Conservation (phyloP, 1,284 basidiomycete species). For the Macrocystidia cucumis region DNA sequence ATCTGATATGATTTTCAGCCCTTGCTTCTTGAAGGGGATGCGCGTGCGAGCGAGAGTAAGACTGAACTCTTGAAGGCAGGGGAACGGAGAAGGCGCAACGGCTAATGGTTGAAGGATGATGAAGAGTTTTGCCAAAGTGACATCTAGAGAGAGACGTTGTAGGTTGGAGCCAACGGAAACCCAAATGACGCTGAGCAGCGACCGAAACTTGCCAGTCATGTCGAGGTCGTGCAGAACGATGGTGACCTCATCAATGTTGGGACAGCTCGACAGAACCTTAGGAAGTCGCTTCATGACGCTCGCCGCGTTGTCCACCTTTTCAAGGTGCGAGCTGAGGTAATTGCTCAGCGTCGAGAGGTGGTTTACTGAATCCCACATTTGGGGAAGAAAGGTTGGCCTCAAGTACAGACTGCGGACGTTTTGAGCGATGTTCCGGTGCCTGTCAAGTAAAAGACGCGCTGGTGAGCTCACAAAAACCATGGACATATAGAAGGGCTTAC, state of each 20-base stretch:
- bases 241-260: slow-evolving; percentile 13
- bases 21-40: slow-evolving; percentile 1
- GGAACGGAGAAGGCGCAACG: slow-evolving; percentile 6
- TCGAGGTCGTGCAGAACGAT: slow-evolving; percentile 16
- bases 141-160: slow-evolving; percentile 13
- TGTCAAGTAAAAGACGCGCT: neutral
- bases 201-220: slow-evolving; percentile 10
- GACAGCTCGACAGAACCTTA: slow-evolving; percentile 10
- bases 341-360: too few species aligned
- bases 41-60: slow-evolving; percentile 13
- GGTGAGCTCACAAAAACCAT: neutral
- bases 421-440: slow-evolving; percentile 11
- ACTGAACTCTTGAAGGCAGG: slow-evolving; percentile 13
- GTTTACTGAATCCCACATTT: too few species aligned
- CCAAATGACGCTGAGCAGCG: slow-evolving; percentile 15
- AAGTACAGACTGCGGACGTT: slow-evolving; percentile 17
- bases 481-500: slow-evolving; percentile 6
- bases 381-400: slow-evolving; percentile 17
- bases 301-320: neutral
- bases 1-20: slow-evolving; percentile 4
- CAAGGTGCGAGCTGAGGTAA: neutral
- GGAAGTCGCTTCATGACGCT: slow-evolving; percentile 11
- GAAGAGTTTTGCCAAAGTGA: slow-evolving; percentile 13
- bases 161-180: slow-evolving; percentile 12
- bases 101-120: slow-evolving; percentile 11